Evolutionary conservation across 164 flowering plant species (phyloP).

Genomic region (Umbilicus rupestris): DNA sequence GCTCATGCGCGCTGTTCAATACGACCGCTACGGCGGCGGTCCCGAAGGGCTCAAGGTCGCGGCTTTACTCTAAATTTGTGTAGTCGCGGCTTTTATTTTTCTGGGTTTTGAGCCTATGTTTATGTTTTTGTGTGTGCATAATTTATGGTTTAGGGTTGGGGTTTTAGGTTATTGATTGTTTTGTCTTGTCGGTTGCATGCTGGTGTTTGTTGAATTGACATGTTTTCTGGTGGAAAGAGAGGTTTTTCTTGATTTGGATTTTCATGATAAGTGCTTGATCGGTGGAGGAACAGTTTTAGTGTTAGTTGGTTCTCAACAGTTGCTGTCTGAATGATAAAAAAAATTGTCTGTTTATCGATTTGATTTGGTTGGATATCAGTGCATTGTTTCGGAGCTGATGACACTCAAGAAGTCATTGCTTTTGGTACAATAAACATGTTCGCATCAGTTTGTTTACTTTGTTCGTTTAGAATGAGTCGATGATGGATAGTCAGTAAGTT

Average conservation of each 20-base stretch:
- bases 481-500: neutral
- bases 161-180: neutral
- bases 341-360: neutral
- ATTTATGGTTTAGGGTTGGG: neutral
- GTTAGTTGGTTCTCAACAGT: no score
- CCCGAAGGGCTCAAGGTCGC: constrained; percentile 48
- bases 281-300: no score
- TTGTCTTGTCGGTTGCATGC: neutral
- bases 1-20: constrained; percentile 52
- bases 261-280: neutral
- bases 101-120: neutral
- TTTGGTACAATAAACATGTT: neutral
- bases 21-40: constrained; percentile 53
- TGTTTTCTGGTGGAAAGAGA: no score
- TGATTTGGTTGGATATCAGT: neutral
- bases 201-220: neutral
- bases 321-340: neutral
- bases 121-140: neutral
- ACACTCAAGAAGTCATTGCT: neutral
- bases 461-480: neutral
- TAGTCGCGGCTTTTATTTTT: neutral
- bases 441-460: neutral
- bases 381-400: neutral
- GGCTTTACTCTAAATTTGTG: neutral
- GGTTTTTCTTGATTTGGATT: neutral